phyloP scores from a whole-genome alignment of 768 basidiomycete species.

The Amanita polypyramis region DNA sequence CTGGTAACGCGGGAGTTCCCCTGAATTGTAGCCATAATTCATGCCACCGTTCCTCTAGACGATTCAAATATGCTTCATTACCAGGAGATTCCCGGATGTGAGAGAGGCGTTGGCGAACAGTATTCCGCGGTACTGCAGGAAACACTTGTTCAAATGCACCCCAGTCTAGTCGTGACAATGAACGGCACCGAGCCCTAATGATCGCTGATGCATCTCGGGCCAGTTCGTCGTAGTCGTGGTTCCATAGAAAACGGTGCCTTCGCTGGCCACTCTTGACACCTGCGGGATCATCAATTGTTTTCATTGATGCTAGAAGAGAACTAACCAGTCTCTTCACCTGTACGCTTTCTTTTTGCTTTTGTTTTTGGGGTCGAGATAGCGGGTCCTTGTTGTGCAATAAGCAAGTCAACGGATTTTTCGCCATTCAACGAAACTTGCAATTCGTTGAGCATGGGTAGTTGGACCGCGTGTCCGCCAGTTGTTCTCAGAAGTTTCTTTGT shows the following conservation, averaged over 20 bases:
- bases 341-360: slow-evolving; percentile 23
- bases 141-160: slow-evolving; percentile 71
- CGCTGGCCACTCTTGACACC: slow-evolving; percentile 22
- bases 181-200: slow-evolving; percentile 67
- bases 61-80: slow-evolving; percentile 64
- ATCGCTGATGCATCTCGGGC: slow-evolving; percentile 78
- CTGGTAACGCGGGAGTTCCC: slow-evolving; percentile 57
- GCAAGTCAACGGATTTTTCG: slow-evolving; percentile 38
- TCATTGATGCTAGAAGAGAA: background rate
- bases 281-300: background rate
- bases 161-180: slow-evolving; percentile 53
- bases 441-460: background rate
- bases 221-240: slow-evolving; percentile 78
- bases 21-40: slow-evolving; percentile 65
- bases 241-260: slow-evolving; percentile 76
- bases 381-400: slow-evolving; percentile 44
- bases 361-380: slow-evolving; percentile 19
- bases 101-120: slow-evolving; percentile 57
- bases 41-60: slow-evolving; percentile 77
- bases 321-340: slow-evolving; percentile 10
- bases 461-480: background rate
- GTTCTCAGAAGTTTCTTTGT: slow-evolving; percentile 22
- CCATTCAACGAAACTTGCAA: slow-evolving; percentile 25
- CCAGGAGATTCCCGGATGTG: slow-evolving; percentile 52
- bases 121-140: slow-evolving; percentile 62